Evolutionary conservation across 129 eudicot genomes (phyloP), one percentile per base, ranked within the genome.

Genomic region (Gnaphalium uliginosum): DNA sequence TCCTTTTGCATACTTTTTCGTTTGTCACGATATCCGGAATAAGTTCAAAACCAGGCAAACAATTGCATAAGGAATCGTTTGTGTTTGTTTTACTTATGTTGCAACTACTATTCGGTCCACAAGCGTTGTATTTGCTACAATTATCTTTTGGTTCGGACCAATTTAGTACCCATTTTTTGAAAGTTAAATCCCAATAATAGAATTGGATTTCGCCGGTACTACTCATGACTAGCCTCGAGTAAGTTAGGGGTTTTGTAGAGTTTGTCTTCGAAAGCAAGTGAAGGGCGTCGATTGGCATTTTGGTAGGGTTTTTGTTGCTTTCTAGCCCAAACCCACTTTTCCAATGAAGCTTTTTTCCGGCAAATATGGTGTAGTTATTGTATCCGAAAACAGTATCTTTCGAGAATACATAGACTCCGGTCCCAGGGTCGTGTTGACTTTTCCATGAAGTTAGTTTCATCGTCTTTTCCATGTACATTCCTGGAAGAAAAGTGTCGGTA

Each of bases 401-500:
- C 18, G 72, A 82, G 19, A 91, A 82, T 0, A 86, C 78, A 51
- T 83, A 91, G 48, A 21, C 22, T 25, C 92, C 94, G 4, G 76
- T 59, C 46, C 85, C 82, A 1, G 97, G 97, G 57, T 86, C 85
- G n/a, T 83, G 64, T 17, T 46, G 41, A 60, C 72, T 83, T 68
- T 57, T 85, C 97, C 97, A 91, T 4, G 95, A 91, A 39, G 77
- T 85, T 24, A 78, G 68, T 9, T 81, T 87, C 37, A 76, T 69
- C 24, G 74, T 62, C 37, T 72, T 83, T 0, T 76, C 81, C 85
- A 91, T 73, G 66, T 85, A 81, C 73, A 80, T 87, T 0, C 89
- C 90, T 0, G 92, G 90, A 56, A 91, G 84, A 75, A 87, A 88
- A 1, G 95, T 91, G 67, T 91, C 84, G 0, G 90, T 54, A 2